Base-by-base conservation (phyloP, 2,329 filamentous ascomycete species). In the Penicillium olsonii region DNA sequence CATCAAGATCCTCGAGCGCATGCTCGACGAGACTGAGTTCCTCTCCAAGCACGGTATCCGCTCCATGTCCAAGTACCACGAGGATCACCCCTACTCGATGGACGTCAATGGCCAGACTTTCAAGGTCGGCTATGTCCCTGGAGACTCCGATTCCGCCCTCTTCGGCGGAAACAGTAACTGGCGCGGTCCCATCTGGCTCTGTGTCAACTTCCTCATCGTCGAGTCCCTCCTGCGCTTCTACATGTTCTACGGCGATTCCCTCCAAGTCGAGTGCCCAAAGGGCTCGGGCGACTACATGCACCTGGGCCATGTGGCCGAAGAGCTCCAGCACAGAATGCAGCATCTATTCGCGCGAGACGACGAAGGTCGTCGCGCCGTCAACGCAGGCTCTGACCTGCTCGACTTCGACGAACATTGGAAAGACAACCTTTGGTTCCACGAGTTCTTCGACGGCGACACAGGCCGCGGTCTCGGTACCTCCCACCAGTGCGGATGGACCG, bases 111-210 rank as follows among this genome's bases (percentile, higher is more conserved):
- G 90, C 0, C 90, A 96, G 68, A 81, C 81, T 24, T 97, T 96
- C 75, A 83, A 85, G 49, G 92, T 97, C 34, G 83, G 85, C 61
- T 97, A 97, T 65, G 84, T 97, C 15, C 86, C 94, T 1, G 94
- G 92, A n/a, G 92, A 97, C 68, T 96, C 92, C 0, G 92, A 97
- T 74, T 96, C 89, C 64, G 90, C 90, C 3, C 81, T 97, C 5
- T 97, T 97, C 65, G 92, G 92, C 45, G 92, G 92, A 59, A 97
- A 97, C 80, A 96, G 91, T 71, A 97, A 97, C 73, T 97, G 92
- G 92, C 84, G 92, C 74, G 92, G 88, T 4, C 92, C 94, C 0
- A 92, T 96, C 61, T 97, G 92, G 92, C 80, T 96, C 41, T 94
- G 90, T 55, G 91, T 96, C 74, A 97, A 97, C 73, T 96, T 96